phyloP scores from a whole-genome alignment of 2,329 filamentous ascomycete genomes.

The Trichoderma sp. region DNA sequence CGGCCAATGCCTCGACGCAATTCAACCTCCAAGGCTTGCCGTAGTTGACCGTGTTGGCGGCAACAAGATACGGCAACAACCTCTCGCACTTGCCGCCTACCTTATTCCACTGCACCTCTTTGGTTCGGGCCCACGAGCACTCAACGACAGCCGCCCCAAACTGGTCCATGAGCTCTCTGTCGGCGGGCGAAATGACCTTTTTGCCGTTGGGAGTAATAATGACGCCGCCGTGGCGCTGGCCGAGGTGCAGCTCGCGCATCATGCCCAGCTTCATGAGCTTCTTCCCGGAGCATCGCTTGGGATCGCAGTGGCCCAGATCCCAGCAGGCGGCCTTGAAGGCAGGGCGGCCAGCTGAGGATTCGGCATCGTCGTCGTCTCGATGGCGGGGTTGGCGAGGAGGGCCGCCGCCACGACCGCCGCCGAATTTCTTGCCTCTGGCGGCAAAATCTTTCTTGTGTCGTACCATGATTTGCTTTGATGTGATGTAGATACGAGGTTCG shows the following conservation, averaged over 20 bases:
- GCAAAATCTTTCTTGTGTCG: conserved; percentile 89
- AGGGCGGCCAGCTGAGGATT: conserved; percentile 39
- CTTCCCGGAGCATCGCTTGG: conserved; percentile 94
- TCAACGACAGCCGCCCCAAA: conserved; percentile 95
- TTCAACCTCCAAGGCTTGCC: conserved; percentile 93
- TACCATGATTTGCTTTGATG: conserved; percentile 60
- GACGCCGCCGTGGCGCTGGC: conserved; percentile 87
- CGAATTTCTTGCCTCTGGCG: conserved; percentile 71
- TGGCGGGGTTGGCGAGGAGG: conserved; percentile 50
- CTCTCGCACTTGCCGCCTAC: conserved; percentile 94
- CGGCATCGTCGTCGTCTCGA: conserved; percentile 40
- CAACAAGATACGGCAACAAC: conserved; percentile 88
- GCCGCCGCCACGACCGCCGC: conserved; percentile 53
- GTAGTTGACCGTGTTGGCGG: conserved; percentile 96
- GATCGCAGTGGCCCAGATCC: conserved; percentile 97
- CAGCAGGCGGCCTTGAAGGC: conserved; percentile 92
- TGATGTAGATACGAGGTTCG: background rate
- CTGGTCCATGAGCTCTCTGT: conserved; percentile 76
- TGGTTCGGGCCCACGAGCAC: conserved; percentile 91
- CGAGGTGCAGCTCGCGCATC: conserved; percentile 89
- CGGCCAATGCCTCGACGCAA: conserved; percentile 91
- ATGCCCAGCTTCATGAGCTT: conserved; percentile 86
- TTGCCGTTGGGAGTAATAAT: conserved; percentile 96
- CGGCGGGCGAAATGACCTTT: conserved; percentile 76
- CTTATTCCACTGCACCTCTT: conserved; percentile 85